Percentiles rank a stretch among this genome's conserved stretches.
These are phyloP conservation scores for Hemisphaericaspora xylanilytica DNA, from an alignment of 1,139 yeast species.

Conservation along the genomic window DNA sequence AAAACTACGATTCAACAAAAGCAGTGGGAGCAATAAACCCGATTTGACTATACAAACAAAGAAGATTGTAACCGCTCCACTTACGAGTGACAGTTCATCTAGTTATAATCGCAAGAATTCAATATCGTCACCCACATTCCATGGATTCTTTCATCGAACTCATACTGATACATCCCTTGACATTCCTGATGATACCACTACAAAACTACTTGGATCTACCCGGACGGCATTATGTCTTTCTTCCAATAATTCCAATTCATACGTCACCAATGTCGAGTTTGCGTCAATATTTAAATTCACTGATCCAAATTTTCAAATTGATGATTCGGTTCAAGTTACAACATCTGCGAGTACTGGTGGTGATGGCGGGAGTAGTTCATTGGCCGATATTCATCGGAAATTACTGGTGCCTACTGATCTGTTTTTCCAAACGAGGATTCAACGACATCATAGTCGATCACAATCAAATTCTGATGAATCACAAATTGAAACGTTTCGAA, in stretches of 20 bases:
- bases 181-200: constrained; percentile 9
- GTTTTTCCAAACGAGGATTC: constrained; percentile 27
- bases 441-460: constrained; percentile 12
- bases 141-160: constrained; percentile 35
- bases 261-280: constrained; percentile 31
- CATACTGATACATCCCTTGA: constrained; percentile 17
- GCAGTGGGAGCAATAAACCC: constrained; percentile 12
- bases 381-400: constrained; percentile 36
- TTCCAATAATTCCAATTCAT: constrained; percentile 43
- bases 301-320: constrained; percentile 32
- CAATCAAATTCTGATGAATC: too few species aligned
- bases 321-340: constrained; percentile 16
- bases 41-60: constrained; percentile 20
- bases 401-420: constrained; percentile 43
- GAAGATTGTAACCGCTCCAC: constrained; percentile 25
- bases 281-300: constrained; percentile 42
- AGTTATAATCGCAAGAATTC: constrained; percentile 22
- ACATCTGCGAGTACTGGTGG: constrained; percentile 2
- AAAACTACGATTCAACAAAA: constrained; percentile 7
- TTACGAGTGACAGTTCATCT: constrained; percentile 18
- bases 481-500: neutral
- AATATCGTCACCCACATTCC: constrained; percentile 37
- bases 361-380: constrained; percentile 14
- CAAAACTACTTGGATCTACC: constrained; percentile 8
- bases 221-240: constrained; percentile 34